These are phyloP conservation scores for Xylaria telfairii DNA, from an alignment of 495 filamentous ascomycete species.

Conservation along the genomic window DNA sequence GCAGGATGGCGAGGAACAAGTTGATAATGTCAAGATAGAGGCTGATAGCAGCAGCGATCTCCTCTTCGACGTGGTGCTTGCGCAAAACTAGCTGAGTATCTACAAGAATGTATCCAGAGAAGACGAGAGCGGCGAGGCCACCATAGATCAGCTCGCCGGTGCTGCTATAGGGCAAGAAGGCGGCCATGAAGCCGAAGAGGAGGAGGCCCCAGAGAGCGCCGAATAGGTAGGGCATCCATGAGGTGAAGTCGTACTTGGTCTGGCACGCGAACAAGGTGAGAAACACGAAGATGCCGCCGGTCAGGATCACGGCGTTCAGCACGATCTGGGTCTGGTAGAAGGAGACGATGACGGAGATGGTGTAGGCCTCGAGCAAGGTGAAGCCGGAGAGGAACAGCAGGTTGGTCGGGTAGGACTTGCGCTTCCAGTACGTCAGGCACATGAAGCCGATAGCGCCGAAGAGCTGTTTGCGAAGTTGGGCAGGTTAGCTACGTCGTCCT, in stretches of 20 bases:
- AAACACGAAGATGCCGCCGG: slow-evolving; percentile 89
- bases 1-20: slow-evolving; percentile 89
- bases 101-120: slow-evolving; percentile 91
- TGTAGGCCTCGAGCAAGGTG: slow-evolving; percentile 92
- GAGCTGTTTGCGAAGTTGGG: slow-evolving; percentile 46
- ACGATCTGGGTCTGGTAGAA: slow-evolving; percentile 85
- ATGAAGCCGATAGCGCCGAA: slow-evolving; percentile 82
- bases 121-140: slow-evolving; percentile 80
- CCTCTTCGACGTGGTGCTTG: slow-evolving; percentile 97
- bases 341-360: slow-evolving; percentile 86
- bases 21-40: slow-evolving; percentile 97
- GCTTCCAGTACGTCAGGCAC: slow-evolving; percentile 94
- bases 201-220: slow-evolving; percentile 87
- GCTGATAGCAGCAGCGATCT: slow-evolving; percentile 95
- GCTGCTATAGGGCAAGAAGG: slow-evolving; percentile 80
- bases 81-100: slow-evolving; percentile 96
- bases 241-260: slow-evolving; percentile 96
- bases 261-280: slow-evolving; percentile 96
- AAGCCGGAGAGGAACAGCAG: slow-evolving; percentile 91
- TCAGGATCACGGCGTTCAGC: slow-evolving; percentile 87
- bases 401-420: slow-evolving; percentile 95
- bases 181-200: slow-evolving; percentile 87
- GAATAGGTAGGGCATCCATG: slow-evolving; percentile 95
- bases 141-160: slow-evolving; percentile 85
- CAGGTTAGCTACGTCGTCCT: background rate